Evolutionary conservation across 1,284 basidiomycete species (phyloP), one percentile per base, ranked within the genome.

Genomic region (Trichosporon sp.): DNA sequence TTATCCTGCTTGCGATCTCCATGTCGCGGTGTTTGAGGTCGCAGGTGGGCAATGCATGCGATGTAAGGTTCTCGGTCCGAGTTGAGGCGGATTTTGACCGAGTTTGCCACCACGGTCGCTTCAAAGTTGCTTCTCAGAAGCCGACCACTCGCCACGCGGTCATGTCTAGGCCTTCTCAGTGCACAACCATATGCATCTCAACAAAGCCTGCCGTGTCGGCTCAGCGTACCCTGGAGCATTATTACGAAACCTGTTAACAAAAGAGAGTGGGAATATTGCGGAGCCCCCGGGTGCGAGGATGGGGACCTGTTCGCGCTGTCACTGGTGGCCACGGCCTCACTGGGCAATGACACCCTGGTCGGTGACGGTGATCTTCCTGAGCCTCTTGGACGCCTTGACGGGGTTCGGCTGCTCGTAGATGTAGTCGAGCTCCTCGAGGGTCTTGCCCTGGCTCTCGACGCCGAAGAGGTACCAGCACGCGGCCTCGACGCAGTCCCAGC

Each of bases 331-430:
- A 51, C 18, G 3, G 18, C 2, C 27, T 60, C n/a, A 60, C 29
- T 60, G 56, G 25, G 62, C 42, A 11, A 38, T 32, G 64, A 68
- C 35, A 21, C 64, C 68, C 7, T 23, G 25, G 12, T 62, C 64
- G 38, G 64, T 60, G 44, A 66, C 65, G 3, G 56, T 56, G 42
- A 69, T 66, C 62, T 63, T 56, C 27, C 56, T 42, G 25, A 47
- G 65, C 58, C 35, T 21, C 65, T 67, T 72, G 18, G 81, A 82
- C 1, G 82, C 82, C 42, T 78, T 77, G 66, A 81, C 80, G 1
- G 83, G 83, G 71, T 82, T 76, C 42, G 76, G 75, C 62, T 81
- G 76, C 13, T 75, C 72, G 75, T 84, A 85, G 47, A 83, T 75
- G 65, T 76, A 79, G 53, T 82, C 80, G 58, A 83, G 74, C 68